Conservation (phyloP, 768 basidiomycete genomes). For the Kwoniella botswanensis region DNA sequence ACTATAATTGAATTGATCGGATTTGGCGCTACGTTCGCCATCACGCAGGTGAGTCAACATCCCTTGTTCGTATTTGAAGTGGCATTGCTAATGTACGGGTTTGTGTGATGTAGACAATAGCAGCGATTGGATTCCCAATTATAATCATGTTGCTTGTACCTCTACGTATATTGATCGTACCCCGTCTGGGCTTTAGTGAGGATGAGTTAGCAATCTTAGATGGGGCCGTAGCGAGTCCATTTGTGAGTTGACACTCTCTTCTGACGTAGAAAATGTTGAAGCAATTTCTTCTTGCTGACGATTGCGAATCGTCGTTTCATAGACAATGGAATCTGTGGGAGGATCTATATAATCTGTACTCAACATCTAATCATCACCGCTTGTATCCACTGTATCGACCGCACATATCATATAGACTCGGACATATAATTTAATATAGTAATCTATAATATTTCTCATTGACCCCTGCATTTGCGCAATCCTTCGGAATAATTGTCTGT, state of each 20-base stretch:
- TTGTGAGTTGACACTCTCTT: conserved; percentile 33
- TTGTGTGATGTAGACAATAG: conserved; percentile 59
- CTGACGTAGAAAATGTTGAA: not conserved
- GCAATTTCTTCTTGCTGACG: not conserved
- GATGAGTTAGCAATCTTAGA: conserved; percentile 86
- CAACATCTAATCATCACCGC: no score
- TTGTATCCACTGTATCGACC: not conserved
- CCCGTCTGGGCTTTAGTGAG: conserved; percentile 70
- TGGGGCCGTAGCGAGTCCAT: conserved; percentile 72
- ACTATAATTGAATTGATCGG: conserved; percentile 75
- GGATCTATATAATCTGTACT: conserved; percentile 16
- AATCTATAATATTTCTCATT: no score
- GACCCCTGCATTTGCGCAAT: no score
- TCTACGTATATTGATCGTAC: conserved; percentile 72
- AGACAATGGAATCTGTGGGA: conserved; percentile 30
- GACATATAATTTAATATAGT: no score
- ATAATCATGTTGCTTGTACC: conserved; percentile 85
- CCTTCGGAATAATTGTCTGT: no score
- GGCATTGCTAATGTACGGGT: not conserved
- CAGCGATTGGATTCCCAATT: conserved; percentile 88
- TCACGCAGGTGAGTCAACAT: conserved; percentile 75
- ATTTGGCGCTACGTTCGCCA: conserved; percentile 85
- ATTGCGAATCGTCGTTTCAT: not conserved
- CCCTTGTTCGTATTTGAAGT: conserved; percentile 12
- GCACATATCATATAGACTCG: not conserved